Evolutionary conservation across 192 early-diverging fungal genomes (phyloP).

Genomic region (Coemansia sp.): DNA sequence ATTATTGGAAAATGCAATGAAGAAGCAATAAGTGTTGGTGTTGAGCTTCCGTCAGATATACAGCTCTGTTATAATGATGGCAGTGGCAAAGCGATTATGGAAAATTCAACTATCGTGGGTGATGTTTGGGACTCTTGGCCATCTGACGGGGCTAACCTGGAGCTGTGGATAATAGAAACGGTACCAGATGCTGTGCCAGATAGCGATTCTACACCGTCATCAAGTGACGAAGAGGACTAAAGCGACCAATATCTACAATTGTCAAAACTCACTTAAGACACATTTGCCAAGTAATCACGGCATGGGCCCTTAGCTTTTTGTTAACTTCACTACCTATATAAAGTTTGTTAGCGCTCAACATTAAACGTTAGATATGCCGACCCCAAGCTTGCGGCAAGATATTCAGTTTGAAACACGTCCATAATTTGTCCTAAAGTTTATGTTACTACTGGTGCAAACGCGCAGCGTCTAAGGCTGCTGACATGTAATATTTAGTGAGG

Average conservation of each 20-base stretch:
- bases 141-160: too few relatives aligned
- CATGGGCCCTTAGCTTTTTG: too few relatives aligned
- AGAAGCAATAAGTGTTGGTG: not conserved
- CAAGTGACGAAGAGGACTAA: too few relatives aligned
- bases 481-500: constrained; percentile 2
- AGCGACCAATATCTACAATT: too few relatives aligned
- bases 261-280: not conserved
- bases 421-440: not conserved
- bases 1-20: not conserved
- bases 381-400: too few relatives aligned
- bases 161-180: too few relatives aligned
- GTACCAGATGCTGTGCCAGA: too few relatives aligned
- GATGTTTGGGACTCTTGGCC: too few relatives aligned
- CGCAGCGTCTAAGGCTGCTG: constrained; percentile 13
- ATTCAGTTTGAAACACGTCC: too few relatives aligned
- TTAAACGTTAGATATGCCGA: not conserved
- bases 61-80: not conserved
- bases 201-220: too few relatives aligned
- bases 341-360: too few relatives aligned
- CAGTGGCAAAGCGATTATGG: not conserved
- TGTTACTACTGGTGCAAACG: constrained; percentile 27
- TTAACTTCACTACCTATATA: too few relatives aligned
- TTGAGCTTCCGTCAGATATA: not conserved
- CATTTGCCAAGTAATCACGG: not conserved
- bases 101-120: not conserved